Evolutionary conservation across 495 filamentous ascomycete genomes (phyloP).

Genomic region (Talaromyces stipitatus): DNA sequence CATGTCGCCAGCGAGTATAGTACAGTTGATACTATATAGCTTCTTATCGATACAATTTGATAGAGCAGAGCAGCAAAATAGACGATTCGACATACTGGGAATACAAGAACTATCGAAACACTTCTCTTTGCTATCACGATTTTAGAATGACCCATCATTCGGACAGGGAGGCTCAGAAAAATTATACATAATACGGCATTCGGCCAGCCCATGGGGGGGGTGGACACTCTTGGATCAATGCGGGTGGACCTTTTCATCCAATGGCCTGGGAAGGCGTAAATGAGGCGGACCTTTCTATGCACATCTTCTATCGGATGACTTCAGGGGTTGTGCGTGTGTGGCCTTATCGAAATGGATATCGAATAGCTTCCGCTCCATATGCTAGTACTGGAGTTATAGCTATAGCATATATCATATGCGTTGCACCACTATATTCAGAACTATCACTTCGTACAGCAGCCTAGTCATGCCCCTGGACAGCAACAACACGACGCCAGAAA

Average conservation of each 20-base stretch:
- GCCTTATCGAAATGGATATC: background rate
- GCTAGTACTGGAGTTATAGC: background rate
- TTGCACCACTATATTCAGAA: background rate
- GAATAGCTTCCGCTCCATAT: background rate
- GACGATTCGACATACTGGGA: constrained; percentile 30
- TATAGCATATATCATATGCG: background rate
- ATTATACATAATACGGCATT: background rate
- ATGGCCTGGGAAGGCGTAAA: background rate
- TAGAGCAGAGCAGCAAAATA: constrained; percentile 53
- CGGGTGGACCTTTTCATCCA: background rate
- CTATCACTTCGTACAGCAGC: background rate
- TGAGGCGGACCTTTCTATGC: background rate
- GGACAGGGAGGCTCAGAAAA: background rate
- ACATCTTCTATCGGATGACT: background rate
- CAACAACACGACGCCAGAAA: background rate
- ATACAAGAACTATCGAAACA: constrained; percentile 26
- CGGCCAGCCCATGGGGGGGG: background rate
- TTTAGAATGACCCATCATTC: background rate
- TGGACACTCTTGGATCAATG: background rate
- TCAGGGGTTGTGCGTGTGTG: background rate
- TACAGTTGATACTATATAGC: constrained; percentile 57
- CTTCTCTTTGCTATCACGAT: constrained; percentile 37
- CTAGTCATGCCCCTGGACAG: background rate
- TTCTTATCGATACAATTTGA: constrained; percentile 60
- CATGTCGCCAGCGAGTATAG: constrained; percentile 38